phyloP scores from a whole-genome alignment of 495 filamentous ascomycete species.

The Tuber microsphaerosporum region DNA sequence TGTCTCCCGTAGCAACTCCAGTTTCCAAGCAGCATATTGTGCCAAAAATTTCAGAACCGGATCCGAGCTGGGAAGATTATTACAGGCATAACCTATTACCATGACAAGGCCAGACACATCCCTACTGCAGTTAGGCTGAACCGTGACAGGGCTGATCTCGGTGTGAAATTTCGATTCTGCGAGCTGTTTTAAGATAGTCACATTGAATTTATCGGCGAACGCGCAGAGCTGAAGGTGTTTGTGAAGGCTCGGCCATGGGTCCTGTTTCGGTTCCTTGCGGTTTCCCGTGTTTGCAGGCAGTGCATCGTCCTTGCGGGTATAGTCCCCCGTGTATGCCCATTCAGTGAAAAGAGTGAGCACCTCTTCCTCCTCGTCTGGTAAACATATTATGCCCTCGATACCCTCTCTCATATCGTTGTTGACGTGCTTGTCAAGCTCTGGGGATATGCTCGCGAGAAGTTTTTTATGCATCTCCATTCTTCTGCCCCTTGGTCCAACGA shows the following conservation, averaged over 20 bases:
- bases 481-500: too few relatives aligned
- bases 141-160: not conserved
- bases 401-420: too few relatives aligned
- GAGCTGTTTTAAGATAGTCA: not conserved
- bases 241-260: not conserved
- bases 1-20: not conserved
- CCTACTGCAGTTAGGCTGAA: not conserved
- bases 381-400: too few relatives aligned
- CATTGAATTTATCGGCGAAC: not conserved
- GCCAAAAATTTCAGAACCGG: not conserved
- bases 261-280: not conserved
- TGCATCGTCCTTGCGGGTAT: not conserved
- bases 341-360: too few relatives aligned
- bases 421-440: too few relatives aligned
- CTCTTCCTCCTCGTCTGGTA: too few relatives aligned
- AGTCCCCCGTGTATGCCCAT: not conserved
- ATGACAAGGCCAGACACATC: not conserved
- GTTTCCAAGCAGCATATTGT: not conserved
- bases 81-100: not conserved
- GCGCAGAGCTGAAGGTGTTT: not conserved
- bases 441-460: too few relatives aligned
- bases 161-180: not conserved
- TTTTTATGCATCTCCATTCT: too few relatives aligned
- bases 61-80: not conserved
- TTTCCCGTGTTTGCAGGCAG: not conserved